Evolutionary conservation across 345 rosid genomes (phyloP).

Genomic region (Streptanthus diversifolius): DNA sequence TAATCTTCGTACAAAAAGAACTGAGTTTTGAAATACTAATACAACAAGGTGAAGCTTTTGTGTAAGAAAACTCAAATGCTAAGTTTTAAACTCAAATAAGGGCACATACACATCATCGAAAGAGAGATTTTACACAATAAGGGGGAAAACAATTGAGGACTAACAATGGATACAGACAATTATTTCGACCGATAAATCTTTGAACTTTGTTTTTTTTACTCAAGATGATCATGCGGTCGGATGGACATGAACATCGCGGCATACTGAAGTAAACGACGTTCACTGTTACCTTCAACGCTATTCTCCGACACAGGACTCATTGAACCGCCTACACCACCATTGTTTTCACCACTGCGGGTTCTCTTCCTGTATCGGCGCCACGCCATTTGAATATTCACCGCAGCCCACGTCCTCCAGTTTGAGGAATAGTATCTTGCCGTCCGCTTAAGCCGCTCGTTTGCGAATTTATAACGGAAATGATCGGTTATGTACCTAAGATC

Average conservation of each 20-base stretch:
- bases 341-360: constrained; percentile 39
- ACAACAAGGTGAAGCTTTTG: not conserved
- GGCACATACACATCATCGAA: not conserved
- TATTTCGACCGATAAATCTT: not conserved
- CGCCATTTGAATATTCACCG: constrained; percentile 72
- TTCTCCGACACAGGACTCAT: constrained; percentile 41
- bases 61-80: constrained; percentile 5
- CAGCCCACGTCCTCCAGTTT: constrained; percentile 94
- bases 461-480: constrained; percentile 78
- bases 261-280: constrained; percentile 56
- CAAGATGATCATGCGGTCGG: constrained; percentile 84
- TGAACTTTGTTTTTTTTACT: constrained; percentile 24
- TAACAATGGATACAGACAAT: not conserved
- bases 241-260: constrained; percentile 83
- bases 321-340: constrained; percentile 38
- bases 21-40: not conserved
- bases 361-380: constrained; percentile 70
- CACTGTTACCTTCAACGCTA: constrained; percentile 41
- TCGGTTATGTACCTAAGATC: constrained; percentile 76
- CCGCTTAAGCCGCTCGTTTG: constrained; percentile 68
- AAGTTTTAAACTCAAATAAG: not conserved
- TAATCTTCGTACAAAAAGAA: too few relatives aligned
- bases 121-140: not conserved
- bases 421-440: constrained; percentile 87
- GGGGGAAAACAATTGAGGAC: not conserved